A percentile compares a stretch with the other conserved stretches of the same genome.
These are phyloP conservation scores for Vitis vinifera DNA, from an alignment of 164 flowering plant genomes.

Conservation along the genomic window ASM3070453v1 NC_081811.1:2593501-2594000, in stretches of 20 bases:
- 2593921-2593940: conserved; percentile 88
- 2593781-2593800: conserved; percentile 1
- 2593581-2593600: not conserved
- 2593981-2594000: conserved; percentile 56
- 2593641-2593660: conserved; percentile 94
- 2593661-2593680: conserved; percentile 85
- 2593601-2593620: not conserved
- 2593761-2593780: not conserved
- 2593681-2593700: conserved; percentile 67
- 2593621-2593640: conserved; percentile 90
- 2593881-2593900: not conserved
- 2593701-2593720: conserved; percentile 87
- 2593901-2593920: conserved; percentile 2
- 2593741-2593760: conserved; percentile 88
- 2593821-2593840: not conserved
- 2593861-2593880: not conserved
- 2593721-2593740: conserved; percentile 99
- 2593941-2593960: conserved; percentile 99
- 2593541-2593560: not conserved
- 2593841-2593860: not conserved
- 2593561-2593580: not conserved
- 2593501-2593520: conserved; percentile 97
- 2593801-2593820: not conserved
- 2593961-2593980: conserved; percentile 98
- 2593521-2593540: not conserved